Evolutionary conservation across 257 asterid species (phyloP).

Genomic region (Phtheirospermum japonicum): DNA sequence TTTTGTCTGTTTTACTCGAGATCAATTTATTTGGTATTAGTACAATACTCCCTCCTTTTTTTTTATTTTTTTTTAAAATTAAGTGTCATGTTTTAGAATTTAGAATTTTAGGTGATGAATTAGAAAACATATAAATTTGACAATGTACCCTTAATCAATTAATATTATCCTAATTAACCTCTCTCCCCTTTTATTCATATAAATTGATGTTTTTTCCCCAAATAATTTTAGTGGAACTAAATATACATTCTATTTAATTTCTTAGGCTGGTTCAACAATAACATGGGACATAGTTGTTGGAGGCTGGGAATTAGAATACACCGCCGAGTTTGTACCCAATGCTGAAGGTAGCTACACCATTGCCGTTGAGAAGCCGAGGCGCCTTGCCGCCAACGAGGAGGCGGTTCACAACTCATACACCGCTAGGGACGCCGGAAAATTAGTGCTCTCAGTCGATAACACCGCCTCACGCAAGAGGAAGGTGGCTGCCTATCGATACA

Average conservation of each 20-base stretch:
- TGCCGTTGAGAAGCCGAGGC: slow-evolving; percentile 74
- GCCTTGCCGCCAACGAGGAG: slow-evolving; percentile 49
- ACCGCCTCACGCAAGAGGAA: slow-evolving; percentile 65
- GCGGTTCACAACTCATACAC: slow-evolving; percentile 65
- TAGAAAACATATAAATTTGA: too few species aligned
- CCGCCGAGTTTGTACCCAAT: slow-evolving; percentile 68
- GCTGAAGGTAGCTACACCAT: slow-evolving; percentile 67
- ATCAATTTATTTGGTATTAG: too few species aligned
- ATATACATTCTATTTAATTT: too few species aligned
- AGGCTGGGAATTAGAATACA: slow-evolving; percentile 88
- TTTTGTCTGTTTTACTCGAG: slow-evolving; percentile 1
- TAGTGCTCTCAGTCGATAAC: slow-evolving; percentile 86
- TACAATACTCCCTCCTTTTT: too few species aligned
- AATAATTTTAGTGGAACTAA: too few species aligned
- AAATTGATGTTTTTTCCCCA: neutral
- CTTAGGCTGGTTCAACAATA: slow-evolving; percentile 69
- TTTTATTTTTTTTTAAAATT: too few species aligned
- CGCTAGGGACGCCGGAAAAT: slow-evolving; percentile 58
- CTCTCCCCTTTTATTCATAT: neutral
- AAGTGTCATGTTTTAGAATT: too few species aligned
- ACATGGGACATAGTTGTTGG: slow-evolving; percentile 91
- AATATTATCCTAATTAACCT: too few species aligned
- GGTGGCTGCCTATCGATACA: slow-evolving; percentile 86
- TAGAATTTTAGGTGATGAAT: too few species aligned
- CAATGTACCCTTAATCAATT: too few species aligned